Percentiles rank a stretch among this genome's conserved stretches.
Conservation (phyloP, 208 protist genomes). For the Trypanosoma theileri region DNA sequence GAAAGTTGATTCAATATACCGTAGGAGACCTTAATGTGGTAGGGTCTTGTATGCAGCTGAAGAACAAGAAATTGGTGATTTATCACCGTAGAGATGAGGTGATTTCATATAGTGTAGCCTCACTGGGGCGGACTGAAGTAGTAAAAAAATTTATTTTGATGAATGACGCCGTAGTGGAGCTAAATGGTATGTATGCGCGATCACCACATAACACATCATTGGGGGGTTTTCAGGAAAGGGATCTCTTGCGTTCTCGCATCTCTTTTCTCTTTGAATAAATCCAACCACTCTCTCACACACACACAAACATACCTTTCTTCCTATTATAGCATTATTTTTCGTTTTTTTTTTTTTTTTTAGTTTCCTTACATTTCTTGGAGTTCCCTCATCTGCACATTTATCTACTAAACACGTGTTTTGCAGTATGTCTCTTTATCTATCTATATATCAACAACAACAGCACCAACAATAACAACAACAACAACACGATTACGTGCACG, state of each 20-base stretch:
- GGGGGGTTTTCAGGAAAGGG: conserved; percentile 21
- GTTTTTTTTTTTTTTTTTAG: too few species aligned
- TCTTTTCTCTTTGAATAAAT: conserved; percentile 7
- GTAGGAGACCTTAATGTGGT: conserved; percentile 66
- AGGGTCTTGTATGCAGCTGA: conserved; percentile 33
- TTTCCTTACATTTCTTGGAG: too few species aligned
- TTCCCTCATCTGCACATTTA: too few species aligned
- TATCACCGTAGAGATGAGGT: conserved; percentile 73
- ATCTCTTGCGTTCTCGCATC: conserved; percentile 7
- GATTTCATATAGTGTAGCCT: conserved; percentile 49
- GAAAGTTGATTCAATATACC: conserved; percentile 34
- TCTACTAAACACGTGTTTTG: too few species aligned
- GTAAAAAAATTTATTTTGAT: conserved; percentile 15
- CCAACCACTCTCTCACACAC: background rate
- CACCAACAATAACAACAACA: too few species aligned
- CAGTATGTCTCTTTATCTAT: too few species aligned
- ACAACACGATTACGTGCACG: too few species aligned
- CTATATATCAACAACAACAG: too few species aligned
- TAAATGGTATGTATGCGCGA: conserved; percentile 22
- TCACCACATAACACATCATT: conserved; percentile 30
- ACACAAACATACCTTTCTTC: too few species aligned
- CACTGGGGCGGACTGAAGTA: conserved; percentile 34
- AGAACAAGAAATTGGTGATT: conserved; percentile 63
- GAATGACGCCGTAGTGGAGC: conserved; percentile 36
- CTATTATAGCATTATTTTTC: too few species aligned